Conservation (phyloP, 768 basidiomycete genomes). For the Lactifluus volemus region DNA sequence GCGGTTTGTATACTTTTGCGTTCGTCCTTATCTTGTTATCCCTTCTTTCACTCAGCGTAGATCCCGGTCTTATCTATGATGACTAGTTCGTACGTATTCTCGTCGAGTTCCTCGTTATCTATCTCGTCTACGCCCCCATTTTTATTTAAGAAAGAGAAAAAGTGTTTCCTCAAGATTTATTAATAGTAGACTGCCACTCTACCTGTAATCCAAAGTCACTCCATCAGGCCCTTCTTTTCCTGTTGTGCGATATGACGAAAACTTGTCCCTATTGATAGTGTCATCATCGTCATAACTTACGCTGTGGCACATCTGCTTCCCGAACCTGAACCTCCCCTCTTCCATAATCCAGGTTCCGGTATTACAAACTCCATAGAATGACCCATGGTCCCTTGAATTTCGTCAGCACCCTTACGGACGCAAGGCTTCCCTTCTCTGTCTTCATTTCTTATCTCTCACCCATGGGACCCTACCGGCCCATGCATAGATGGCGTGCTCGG, state of each 20-base stretch:
- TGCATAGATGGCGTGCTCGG: not conserved
- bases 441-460: slow-evolving; percentile 5
- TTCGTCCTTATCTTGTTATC: not conserved
- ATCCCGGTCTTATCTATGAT: not conserved
- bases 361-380: not conserved
- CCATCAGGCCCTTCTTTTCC: not conserved
- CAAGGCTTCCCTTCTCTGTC: slow-evolving; percentile 1
- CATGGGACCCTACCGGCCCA: not conserved
- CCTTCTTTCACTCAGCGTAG: not conserved
- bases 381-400: not conserved
- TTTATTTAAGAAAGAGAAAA: not conserved
- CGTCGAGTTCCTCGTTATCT: not conserved
- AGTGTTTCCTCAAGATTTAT: not conserved
- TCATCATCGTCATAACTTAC: not conserved
- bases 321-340: not conserved
- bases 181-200: not conserved
- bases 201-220: not conserved
- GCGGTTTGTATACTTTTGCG: not conserved
- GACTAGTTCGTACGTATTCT: not conserved
- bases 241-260: not conserved
- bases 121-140: not conserved
- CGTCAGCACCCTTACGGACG: not conserved
- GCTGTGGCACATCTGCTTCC: not conserved
- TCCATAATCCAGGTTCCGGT: not conserved
- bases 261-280: not conserved